Evolutionary conservation across 257 asterid genomes (phyloP).

Genomic region (Marsdenia floribunda): DNA sequence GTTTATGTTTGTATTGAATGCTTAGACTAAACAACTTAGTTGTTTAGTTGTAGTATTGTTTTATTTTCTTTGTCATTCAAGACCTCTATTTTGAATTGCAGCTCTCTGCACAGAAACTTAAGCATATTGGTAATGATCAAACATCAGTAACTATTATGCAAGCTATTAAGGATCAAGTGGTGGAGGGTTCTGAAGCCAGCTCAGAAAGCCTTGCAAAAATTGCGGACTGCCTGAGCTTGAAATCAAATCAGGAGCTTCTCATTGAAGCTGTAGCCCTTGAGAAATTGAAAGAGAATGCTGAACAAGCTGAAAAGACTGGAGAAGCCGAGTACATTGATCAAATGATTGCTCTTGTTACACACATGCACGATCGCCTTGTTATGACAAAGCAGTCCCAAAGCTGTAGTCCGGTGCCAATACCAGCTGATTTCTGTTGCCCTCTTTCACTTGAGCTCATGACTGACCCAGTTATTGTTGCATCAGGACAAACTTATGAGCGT

Average conservation of each 20-base stretch:
- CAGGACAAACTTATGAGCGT: slow-evolving; percentile 93
- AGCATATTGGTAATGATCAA: slow-evolving; percentile 47
- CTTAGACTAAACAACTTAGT: neutral
- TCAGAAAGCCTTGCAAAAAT: slow-evolving; percentile 53
- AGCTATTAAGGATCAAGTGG: slow-evolving; percentile 49
- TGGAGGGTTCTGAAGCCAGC: slow-evolving; percentile 62
- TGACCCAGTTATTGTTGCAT: slow-evolving; percentile 86
- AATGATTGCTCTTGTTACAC: slow-evolving; percentile 60
- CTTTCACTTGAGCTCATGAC: slow-evolving; percentile 88
- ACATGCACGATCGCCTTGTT: slow-evolving; percentile 80
- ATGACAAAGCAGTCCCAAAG: slow-evolving; percentile 56
- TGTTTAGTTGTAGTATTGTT: neutral
- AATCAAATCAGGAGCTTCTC: slow-evolving; percentile 72
- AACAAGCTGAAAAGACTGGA: slow-evolving; percentile 56
- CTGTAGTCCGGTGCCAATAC: slow-evolving; percentile 61
- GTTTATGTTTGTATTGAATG: neutral
- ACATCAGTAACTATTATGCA: slow-evolving; percentile 44
- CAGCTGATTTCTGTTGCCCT: slow-evolving; percentile 84
- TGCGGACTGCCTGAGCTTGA: slow-evolving; percentile 59
- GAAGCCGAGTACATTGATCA: slow-evolving; percentile 72
- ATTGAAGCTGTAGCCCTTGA: slow-evolving; percentile 88
- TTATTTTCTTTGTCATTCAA: neutral
- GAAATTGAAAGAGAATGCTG: slow-evolving; percentile 77
- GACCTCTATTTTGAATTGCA: slow-evolving; percentile 24
- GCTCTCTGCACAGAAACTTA: slow-evolving; percentile 51